Base-by-base conservation (phyloP, 2,329 filamentous ascomycete genomes). In the Grosmannia clavigera region DNA sequence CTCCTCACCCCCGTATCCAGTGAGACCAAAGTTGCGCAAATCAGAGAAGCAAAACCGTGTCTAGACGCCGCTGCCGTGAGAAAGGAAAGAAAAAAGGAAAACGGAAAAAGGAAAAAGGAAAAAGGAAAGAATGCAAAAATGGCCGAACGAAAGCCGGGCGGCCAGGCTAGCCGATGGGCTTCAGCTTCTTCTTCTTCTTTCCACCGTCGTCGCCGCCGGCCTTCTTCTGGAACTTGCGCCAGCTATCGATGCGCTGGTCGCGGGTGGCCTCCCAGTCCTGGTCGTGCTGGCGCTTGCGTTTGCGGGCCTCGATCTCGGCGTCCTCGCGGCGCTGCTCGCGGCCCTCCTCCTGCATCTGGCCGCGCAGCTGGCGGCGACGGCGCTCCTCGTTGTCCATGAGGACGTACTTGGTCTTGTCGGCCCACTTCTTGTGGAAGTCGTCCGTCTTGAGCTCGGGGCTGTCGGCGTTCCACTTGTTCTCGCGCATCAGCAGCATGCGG, bases 291-390 rank as follows among this genome's bases (percentile, higher is more conserved):
- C 94, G 81, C 81, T 92, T 92, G 66, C 88, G 81, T 76, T 92
- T 92, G 68, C 89, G 78, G 66, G 81, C 82, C 68, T 92, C 90
- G 11, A 88, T 63, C 75, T 96, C 92, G 67, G 91, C 88, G 27
- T 99, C 94, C 68, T 85, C 85, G 71, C 87, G 88, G 70, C 85
- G 83, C 80, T 95, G 86, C 76, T 94, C 87, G 59, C 94, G 81
- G 7, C 94, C 94, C 73, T 99, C 92, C 73, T 99, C 94, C 74
- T 95, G 90, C 86, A 99, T 87, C 78, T 94, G 88, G 50, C 89
- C 94, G 76, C 95, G 95, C 71, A 92, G 73, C 79, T 96, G 92
- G 65, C 91, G 82, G 62, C 89, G 80, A 59, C 90, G 80, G 58
- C 94, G 82, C 68, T 91, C 82, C 76, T 97, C 94, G 70, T 95